Evolutionary conservation across 108 stramenopile species (phyloP), one percentile per base, ranked within the genome.

Genomic region (Epithemia pelagica): DNA sequence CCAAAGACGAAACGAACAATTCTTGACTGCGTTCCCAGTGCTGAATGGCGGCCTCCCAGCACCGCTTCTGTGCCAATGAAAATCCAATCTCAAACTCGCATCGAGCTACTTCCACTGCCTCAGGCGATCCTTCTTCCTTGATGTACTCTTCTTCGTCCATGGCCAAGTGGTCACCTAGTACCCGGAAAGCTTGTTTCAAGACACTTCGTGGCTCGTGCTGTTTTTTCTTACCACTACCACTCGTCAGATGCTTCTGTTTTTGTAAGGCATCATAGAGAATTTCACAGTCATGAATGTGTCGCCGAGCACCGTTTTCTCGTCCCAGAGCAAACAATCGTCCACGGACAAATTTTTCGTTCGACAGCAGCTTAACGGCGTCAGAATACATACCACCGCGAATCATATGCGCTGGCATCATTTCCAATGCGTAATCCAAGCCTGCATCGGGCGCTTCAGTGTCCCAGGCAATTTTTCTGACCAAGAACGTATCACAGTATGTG

Each of bases 11-110:
- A 2, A 72, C 62, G 0, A 87, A 69, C 29, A 90, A 70, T 59
- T 87, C 76, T 30, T 87, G 70, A 55, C 89, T 87, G 22, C 65
- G 72, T 58, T 87, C 84, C 75, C 86, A 87, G 65, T 85, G 83
- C 22, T 62, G 65, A 30, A 87, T 78, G n/a, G 89, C 82, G 18
- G 78, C 72, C 27, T 78, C 72, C 86, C 83, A 90, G 60, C 84
- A 87, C 22, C 81, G 68, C 32, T 80, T 77, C 58, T 85, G 81
- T 1, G 85, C 80, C 59, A 90, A 66, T n/a, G 85, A 87, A 56
- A 87, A 73, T 25, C 82, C 82, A 62, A 90, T 83, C 58, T 85
- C 86, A 62, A 83, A 82, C 54, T 85, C 86, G 54, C 80, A 74
- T 53, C 84, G 73, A 15, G 74, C 89, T 27, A 85, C 77, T 46